These are phyloP conservation scores for Russula ochroleuca DNA, from an alignment of 768 basidiomycete species.

Conservation along the genomic window DNA sequence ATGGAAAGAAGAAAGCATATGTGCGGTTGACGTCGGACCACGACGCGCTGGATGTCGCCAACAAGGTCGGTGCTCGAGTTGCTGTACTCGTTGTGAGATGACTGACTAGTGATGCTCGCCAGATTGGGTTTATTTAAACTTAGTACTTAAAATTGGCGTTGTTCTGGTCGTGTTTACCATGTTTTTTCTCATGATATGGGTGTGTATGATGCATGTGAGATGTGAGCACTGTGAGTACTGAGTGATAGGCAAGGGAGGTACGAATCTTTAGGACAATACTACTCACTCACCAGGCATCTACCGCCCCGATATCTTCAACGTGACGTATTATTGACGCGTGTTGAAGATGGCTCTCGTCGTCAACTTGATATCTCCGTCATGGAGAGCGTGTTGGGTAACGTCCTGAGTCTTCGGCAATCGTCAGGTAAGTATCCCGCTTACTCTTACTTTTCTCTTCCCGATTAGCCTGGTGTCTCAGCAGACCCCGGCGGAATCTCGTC, in stretches of 20 bases:
- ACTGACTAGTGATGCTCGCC: not conserved
- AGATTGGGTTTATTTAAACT: constrained; percentile 92
- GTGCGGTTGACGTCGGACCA: constrained; percentile 93
- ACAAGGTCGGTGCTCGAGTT: constrained; percentile 61
- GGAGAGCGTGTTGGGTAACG: not conserved
- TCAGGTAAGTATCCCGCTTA: not conserved
- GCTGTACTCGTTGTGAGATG: not conserved
- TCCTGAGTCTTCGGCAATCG: no score
- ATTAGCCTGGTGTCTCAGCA: not conserved
- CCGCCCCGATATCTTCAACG: not conserved
- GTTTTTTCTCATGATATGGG: not conserved
- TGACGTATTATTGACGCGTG: not conserved
- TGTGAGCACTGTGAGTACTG: not conserved
- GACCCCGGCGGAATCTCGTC: not conserved
- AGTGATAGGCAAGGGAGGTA: not conserved
- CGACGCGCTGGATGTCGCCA: constrained; percentile 94
- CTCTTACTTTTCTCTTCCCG: not conserved
- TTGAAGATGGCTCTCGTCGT: constrained; percentile 3
- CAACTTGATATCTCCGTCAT: not conserved
- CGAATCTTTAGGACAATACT: not conserved
- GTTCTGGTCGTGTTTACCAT: not conserved
- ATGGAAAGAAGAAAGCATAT: constrained; percentile 99
- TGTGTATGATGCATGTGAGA: not conserved
- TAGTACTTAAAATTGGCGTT: not conserved
- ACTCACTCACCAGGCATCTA: no score